Evolutionary conservation across 75 land plant species (phyloP), one percentile per base, ranked within the genome.

Genomic region (Selaginella moellendorffii): DNA sequence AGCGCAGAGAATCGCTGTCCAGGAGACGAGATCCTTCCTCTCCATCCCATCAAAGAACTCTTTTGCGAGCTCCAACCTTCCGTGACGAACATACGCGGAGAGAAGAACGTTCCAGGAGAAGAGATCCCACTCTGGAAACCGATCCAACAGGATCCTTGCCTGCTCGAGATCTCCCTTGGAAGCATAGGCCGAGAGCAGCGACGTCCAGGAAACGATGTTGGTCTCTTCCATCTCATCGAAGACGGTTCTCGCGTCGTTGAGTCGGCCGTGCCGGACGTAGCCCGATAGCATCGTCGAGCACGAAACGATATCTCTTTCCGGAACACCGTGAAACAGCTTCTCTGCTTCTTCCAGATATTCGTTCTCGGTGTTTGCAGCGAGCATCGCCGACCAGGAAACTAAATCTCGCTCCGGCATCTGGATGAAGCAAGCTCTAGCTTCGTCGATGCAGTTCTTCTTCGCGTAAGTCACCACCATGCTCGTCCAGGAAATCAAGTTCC

Each of bases 321-420:
- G 73, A 71, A 72, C 60, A 18, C 22, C 22, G 27, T 67, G 28
- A 27, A 68, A 72, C 9, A 72, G 63, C n/a, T n/a, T n/a, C 5
- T 67, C 27, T 2, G 74, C 72, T 24, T 67, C 63, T 19, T 62
- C 65, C 19, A 25, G 20, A 18, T 27, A 1, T 10, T 69, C 69
- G 21, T 20, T 25, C 17, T 30, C 65, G 12, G 30, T 36, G 28
- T 66, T 65, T 1, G 69, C 77, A 1, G 28, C n/a, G 27, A 76
- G 29, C 28, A 76, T 52, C 1, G 74, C 25, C 24, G 42, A 66
- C 77, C 77, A 76, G 20, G 69, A 31, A 10, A 76, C 31, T 0
- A 54, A 68, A 71, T 66, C 65, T 19, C 60, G 69, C 0, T 60
- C 25, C 5, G 54, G 31, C 64, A 71, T 52, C 22, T 24, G 24